Conservation (phyloP, 2,329 filamentous ascomycete species). For the Colletotrichum plurivorum region DNA sequence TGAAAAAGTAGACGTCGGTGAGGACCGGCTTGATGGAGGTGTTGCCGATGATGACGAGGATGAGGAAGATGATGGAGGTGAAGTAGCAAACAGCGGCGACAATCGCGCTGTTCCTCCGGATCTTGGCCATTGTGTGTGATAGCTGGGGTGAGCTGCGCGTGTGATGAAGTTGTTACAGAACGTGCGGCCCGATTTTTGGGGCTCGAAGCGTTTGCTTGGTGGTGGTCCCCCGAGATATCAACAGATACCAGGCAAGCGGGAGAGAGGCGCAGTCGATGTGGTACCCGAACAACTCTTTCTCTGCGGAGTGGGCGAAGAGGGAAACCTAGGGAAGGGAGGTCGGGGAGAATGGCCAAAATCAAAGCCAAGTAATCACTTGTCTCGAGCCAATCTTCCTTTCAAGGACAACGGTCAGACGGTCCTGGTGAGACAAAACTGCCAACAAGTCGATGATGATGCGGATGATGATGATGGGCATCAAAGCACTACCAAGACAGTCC, state of each 20-base stretch:
- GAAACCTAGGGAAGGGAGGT: neutral
- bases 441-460: neutral
- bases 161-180: neutral
- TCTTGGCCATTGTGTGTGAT: constrained; percentile 53
- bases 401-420: neutral
- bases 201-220: neutral
- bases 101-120: constrained; percentile 73
- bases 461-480: constrained; percentile 7
- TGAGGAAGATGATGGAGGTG: constrained; percentile 81
- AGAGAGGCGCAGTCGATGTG: constrained; percentile 13
- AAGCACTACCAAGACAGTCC: constrained; percentile 14
- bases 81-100: constrained; percentile 80
- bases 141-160: neutral
- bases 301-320: neutral
- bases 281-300: neutral
- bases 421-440: constrained; percentile 1
- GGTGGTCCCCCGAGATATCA: constrained; percentile 28
- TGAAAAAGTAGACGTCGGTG: constrained; percentile 84
- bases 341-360: constrained; percentile 1
- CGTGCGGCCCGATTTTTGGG: constrained; percentile 5
- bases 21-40: constrained; percentile 73
- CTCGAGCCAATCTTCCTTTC: constrained; percentile 6
- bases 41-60: constrained; percentile 85
- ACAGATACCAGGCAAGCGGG: neutral
- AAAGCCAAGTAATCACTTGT: constrained; percentile 6